Conservation (phyloP, 1,139 yeast genomes). For the Nadsonia commutata region DNA sequence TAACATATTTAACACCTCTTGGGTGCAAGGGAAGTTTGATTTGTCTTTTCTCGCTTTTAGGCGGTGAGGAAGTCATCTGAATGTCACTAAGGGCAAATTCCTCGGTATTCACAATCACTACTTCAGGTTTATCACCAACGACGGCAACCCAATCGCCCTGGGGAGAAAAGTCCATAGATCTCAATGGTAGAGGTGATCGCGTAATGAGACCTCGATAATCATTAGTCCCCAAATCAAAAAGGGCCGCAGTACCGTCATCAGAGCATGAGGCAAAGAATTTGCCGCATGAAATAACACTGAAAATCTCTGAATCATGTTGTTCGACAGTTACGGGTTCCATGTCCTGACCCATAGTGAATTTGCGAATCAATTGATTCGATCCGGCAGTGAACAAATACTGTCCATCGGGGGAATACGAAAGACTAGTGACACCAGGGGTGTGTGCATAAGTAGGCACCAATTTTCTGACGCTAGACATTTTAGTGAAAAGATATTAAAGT, state of each 20-base stretch:
- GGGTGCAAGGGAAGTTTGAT: constrained; percentile 30
- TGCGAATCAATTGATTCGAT: constrained; percentile 22
- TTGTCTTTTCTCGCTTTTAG: neutral
- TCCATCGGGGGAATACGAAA: constrained; percentile 23
- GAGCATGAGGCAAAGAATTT: constrained; percentile 23
- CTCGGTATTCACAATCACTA: constrained; percentile 39
- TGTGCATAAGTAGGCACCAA: constrained; percentile 21
- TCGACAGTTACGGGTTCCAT: constrained; percentile 21
- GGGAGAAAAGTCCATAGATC: constrained; percentile 52
- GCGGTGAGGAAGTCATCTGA: constrained; percentile 1
- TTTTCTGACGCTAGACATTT: neutral
- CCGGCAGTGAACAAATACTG: constrained; percentile 24
- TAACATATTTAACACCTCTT: constrained; percentile 35
- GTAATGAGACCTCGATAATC: constrained; percentile 15
- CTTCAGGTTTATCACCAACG: constrained; percentile 65
- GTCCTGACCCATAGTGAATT: constrained; percentile 20
- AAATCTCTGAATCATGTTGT: constrained; percentile 17
- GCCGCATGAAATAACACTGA: constrained; percentile 12
- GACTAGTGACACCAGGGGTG: constrained; percentile 21
- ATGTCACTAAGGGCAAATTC: constrained; percentile 25
- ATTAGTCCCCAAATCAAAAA: constrained; percentile 18
- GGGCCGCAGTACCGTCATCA: constrained; percentile 23
- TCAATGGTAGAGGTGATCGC: constrained; percentile 42
- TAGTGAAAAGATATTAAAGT: no score
- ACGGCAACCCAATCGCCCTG: constrained; percentile 55